A percentile compares a stretch with the other conserved stretches of the same genome.
phyloP scores from a whole-genome alignment of 805 yeast genomes.

The Candida montana region DNA sequence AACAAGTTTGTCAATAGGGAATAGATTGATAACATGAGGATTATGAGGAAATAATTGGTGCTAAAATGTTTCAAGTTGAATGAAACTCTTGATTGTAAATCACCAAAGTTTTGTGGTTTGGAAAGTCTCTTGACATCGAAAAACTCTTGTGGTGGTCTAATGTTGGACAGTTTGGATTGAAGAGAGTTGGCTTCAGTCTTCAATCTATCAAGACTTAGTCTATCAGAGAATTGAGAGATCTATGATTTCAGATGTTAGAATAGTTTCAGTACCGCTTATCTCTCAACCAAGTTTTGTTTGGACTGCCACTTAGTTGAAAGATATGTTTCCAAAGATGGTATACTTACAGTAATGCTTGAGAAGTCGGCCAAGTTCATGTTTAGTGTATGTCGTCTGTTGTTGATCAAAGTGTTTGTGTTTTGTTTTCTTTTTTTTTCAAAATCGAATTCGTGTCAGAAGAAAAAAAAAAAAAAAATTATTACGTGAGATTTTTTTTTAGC shows the following conservation, averaged over 20 bases:
- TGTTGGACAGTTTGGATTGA: slow-evolving; percentile 59
- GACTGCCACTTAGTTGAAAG: too few relatives aligned
- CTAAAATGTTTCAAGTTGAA: slow-evolving; percentile 85
- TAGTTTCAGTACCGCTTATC: too few relatives aligned
- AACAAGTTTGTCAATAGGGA: slow-evolving; percentile 83
- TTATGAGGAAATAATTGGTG: slow-evolving; percentile 76
- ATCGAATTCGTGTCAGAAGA: background rate
- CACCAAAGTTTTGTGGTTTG: slow-evolving; percentile 86
- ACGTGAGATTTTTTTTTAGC: too few relatives aligned
- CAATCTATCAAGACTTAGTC: slow-evolving; percentile 44
- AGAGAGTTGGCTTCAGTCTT: slow-evolving; percentile 47
- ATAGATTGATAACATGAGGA: slow-evolving; percentile 69
- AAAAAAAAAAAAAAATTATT: background rate
- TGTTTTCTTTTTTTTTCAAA: slow-evolving; percentile 1
- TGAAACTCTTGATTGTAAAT: slow-evolving; percentile 80
- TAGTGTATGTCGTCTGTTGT: slow-evolving; percentile 1
- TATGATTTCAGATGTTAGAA: slow-evolving; percentile 14
- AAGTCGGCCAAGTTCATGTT: slow-evolving; percentile 32
- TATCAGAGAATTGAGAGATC: slow-evolving; percentile 41
- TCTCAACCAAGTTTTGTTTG: too few relatives aligned
- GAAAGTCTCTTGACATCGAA: slow-evolving; percentile 86
- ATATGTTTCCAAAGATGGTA: too few relatives aligned
- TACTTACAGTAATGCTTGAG: slow-evolving; percentile 36
- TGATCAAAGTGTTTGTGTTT: background rate
- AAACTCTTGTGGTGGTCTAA: slow-evolving; percentile 90